Percentiles rank a stretch among this genome's conserved stretches.
Evolutionary conservation across 2,329 filamentous ascomycete genomes (phyloP).

Genomic region (Fusarium continuum): DNA sequence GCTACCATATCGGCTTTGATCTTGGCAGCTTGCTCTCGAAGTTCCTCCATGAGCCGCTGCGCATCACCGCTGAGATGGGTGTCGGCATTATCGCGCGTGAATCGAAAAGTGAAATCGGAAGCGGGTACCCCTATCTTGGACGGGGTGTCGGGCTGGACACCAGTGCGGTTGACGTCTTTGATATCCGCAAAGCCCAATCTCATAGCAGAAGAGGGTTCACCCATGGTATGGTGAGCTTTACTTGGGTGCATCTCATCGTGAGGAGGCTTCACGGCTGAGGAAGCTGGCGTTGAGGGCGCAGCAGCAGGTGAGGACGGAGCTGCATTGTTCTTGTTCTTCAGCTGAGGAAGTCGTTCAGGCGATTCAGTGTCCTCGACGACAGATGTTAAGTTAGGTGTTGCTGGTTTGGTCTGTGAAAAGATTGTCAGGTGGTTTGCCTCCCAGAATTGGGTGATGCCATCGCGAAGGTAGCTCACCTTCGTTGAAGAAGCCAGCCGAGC

Average conservation of each 20-base stretch:
- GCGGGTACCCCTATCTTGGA: slow-evolving; percentile 65
- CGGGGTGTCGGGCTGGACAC: slow-evolving; percentile 66
- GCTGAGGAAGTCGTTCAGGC: slow-evolving; percentile 42
- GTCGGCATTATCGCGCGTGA: slow-evolving; percentile 63
- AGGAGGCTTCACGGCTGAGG: slow-evolving; percentile 73
- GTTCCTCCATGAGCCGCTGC: slow-evolving; percentile 69
- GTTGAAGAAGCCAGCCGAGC: slow-evolving; percentile 52
- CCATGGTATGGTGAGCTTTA: slow-evolving; percentile 79
- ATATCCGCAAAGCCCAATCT: slow-evolving; percentile 85
- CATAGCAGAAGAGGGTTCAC: slow-evolving; percentile 80
- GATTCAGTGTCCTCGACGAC: slow-evolving; percentile 57
- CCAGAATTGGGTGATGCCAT: slow-evolving; percentile 18
- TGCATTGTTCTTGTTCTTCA: slow-evolving; percentile 45
- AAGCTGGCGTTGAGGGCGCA: slow-evolving; percentile 67
- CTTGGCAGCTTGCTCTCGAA: slow-evolving; percentile 75
- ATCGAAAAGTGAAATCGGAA: slow-evolving; percentile 74
- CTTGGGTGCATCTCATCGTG: slow-evolving; percentile 91
- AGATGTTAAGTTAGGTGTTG: slow-evolving; percentile 50
- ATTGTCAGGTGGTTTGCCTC: slow-evolving; percentile 20
- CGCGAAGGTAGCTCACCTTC: slow-evolving; percentile 49
- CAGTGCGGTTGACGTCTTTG: slow-evolving; percentile 54
- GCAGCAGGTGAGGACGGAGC: slow-evolving; percentile 50
- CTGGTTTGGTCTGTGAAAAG: slow-evolving; percentile 43
- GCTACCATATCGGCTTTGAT: slow-evolving; percentile 75
- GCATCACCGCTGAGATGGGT: slow-evolving; percentile 69